phyloP scores from a whole-genome alignment of 208 protist species.

The Trichomonas gallinae region DNA sequence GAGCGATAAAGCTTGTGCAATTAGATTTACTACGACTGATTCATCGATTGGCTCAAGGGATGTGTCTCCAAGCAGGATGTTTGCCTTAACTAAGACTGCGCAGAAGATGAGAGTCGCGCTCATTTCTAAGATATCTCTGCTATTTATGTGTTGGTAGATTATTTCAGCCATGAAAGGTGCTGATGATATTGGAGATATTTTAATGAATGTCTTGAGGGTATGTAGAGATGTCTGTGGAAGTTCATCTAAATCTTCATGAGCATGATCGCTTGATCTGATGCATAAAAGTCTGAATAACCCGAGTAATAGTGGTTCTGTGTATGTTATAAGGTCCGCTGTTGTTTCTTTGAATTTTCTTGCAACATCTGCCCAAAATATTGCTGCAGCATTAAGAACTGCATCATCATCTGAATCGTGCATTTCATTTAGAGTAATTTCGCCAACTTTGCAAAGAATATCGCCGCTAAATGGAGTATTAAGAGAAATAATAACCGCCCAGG shows the following conservation, averaged over 20 bases:
- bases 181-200: not conserved
- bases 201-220: not conserved
- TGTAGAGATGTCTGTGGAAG: not conserved
- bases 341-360: not conserved
- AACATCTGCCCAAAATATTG: not conserved
- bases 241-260: not conserved
- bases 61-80: not conserved
- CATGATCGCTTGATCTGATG: not conserved
- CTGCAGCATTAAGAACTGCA: not conserved
- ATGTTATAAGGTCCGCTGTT: not conserved
- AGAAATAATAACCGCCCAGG: not conserved
- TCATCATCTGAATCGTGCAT: not conserved
- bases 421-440: not conserved
- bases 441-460: not conserved
- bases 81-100: not conserved
- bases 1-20: not conserved
- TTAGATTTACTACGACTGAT: not conserved
- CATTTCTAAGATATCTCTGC: not conserved
- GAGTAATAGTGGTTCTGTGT: not conserved
- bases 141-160: not conserved
- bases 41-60: not conserved
- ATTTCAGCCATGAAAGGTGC: not conserved
- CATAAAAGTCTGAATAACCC: not conserved
- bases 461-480: not conserved
- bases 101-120: not conserved